A percentile compares a stretch with the other conserved stretches of the same genome.
Conservation (phyloP, 1,284 basidiomycete species). For the Pascua sp. region DNA sequence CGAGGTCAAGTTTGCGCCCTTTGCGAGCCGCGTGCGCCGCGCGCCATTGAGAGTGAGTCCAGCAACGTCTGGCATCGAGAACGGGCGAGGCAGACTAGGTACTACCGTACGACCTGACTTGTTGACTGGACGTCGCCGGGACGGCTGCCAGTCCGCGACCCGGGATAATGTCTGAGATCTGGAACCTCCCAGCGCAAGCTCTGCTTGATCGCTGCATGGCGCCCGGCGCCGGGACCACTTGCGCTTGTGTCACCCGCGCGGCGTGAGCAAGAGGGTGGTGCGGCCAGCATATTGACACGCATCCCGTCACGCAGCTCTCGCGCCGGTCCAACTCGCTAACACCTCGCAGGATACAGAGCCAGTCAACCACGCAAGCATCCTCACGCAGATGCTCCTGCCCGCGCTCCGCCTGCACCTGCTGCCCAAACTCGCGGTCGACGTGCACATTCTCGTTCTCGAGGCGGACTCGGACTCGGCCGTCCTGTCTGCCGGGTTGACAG, state of each 20-base stretch:
- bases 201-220: neutral
- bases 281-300: too few relatives aligned
- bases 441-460: slow-evolving; percentile 87
- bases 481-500: slow-evolving; percentile 76
- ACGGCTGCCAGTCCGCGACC: too few relatives aligned
- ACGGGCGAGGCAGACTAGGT: too few relatives aligned
- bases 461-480: slow-evolving; percentile 81
- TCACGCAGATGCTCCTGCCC: slow-evolving; percentile 82
- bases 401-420: slow-evolving; percentile 82
- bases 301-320: neutral
- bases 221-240: neutral
- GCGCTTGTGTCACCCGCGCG: too few relatives aligned
- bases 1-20: slow-evolving; percentile 94
- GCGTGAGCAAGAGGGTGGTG: too few relatives aligned
- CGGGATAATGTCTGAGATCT: too few relatives aligned
- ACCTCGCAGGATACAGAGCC: slow-evolving; percentile 82
- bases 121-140: too few relatives aligned
- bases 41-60: slow-evolving; percentile 79
- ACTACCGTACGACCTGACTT: too few relatives aligned
- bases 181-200: too few relatives aligned
- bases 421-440: slow-evolving; percentile 89
- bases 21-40: slow-evolving; percentile 70
- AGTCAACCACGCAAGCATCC: slow-evolving; percentile 70
- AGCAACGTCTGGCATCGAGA: too few relatives aligned
- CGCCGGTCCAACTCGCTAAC: neutral